Conservation (phyloP, 2,329 filamentous ascomycete species). For the Gaeumannomyces sp. region DNA sequence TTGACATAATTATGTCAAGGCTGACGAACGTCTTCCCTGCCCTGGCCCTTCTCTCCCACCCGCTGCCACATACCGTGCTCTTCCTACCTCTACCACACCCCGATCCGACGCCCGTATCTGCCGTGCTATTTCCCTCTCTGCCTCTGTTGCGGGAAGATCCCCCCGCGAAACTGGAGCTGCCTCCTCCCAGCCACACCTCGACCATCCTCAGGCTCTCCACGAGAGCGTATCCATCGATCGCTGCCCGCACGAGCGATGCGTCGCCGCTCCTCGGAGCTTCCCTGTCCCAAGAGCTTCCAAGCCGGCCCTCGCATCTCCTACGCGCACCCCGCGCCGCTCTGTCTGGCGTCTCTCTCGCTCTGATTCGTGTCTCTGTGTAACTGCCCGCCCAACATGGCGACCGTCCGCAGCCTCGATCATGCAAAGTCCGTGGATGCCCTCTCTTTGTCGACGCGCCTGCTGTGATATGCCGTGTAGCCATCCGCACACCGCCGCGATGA, state of each 20-base stretch:
- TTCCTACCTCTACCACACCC: background rate
- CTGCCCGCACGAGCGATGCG: background rate
- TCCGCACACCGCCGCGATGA: background rate
- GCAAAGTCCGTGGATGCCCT: constrained; percentile 21
- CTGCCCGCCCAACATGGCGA: constrained; percentile 24
- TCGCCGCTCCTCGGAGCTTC: background rate
- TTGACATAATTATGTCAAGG: constrained; percentile 3
- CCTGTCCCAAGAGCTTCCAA: background rate
- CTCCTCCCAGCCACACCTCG: background rate
- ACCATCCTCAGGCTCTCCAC: no score
- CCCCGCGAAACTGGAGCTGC: background rate
- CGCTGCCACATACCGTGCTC: background rate
- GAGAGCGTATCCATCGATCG: background rate
- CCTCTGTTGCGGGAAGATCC: no score
- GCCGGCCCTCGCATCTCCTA: background rate
- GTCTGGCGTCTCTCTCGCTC: background rate
- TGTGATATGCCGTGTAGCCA: background rate
- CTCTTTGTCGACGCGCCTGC: background rate
- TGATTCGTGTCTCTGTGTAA: constrained; percentile 11
- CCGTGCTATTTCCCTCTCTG: no score
- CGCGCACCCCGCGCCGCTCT: background rate
- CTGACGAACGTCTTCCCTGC: background rate
- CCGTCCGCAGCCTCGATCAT: constrained; percentile 26
- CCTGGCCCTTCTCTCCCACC: no score
- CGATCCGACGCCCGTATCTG: no score